Evolutionary conservation across 345 rosid genomes (phyloP), one percentile per base, ranked within the genome.

Genomic region (Turritis glabra): DNA sequence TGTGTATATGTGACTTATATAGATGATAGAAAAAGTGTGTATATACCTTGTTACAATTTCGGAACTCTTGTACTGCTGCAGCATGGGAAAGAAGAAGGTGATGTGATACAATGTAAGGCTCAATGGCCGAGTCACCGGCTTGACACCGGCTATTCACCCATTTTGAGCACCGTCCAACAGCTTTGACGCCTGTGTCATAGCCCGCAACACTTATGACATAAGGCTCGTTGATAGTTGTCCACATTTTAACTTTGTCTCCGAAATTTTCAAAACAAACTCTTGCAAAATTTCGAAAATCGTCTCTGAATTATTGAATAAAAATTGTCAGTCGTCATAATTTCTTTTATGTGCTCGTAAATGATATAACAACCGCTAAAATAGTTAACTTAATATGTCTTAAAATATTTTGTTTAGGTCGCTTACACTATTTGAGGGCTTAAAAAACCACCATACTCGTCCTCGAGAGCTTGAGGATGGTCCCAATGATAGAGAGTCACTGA

Each of bases 151-250:
- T 46, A 50, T 74, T 65, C 4, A 73, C 63, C 71, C 73, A 66
- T 17, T 35, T 41, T 0, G 84, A 81, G 40, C 82, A 78, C 9
- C 84, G 56, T 11, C 84, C 82, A 4, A 74, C 77, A 0, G 80
- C 83, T 59, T 60, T 46, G 1, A 10, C 30, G 5, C 85, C 85
- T 5, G 12, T 4, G 0, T 73, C 83, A 8, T 80, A 80, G 1
- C 81, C 83, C 29, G 66, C 29, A 7, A 58, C 12, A 47, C 79
- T 74, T 17, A 58, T 70, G 5, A 54, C 53, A 56, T 3, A 63
- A 38, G 89, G 89, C n/a, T 85, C 84, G 43, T 83, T 85, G 47
- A 85, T 50, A 14, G 87, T 83, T 48, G 70, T 77, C 89, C 89
- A 85, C 47, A 79, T 75, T 44, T 83, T 78, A 4, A 85, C 87